A percentile compares a stretch with the other conserved stretches of the same genome.
phyloP scores from a whole-genome alignment of 164 flowering plant species.

The Buxus sempervirens region DNA sequence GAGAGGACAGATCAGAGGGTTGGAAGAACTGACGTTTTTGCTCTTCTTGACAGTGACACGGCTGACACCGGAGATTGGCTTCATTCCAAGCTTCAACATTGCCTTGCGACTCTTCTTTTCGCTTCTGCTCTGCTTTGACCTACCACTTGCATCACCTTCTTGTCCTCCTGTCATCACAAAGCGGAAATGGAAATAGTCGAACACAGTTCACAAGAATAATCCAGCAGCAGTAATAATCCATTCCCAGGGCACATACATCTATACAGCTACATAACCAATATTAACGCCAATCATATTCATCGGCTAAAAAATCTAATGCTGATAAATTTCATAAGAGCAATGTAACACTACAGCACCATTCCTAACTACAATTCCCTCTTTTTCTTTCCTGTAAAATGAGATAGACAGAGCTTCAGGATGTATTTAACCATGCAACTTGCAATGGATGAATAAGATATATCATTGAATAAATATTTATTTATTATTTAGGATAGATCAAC shows the following conservation, averaged over 20 bases:
- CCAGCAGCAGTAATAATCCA: neutral
- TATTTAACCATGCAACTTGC: no score
- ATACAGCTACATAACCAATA: no score
- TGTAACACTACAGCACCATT: no score
- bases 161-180: constrained; percentile 18
- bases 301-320: no score
- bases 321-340: no score
- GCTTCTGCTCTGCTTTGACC: constrained; percentile 39
- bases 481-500: no score
- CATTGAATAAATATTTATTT: no score
- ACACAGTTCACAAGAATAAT: neutral
- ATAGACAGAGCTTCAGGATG: no score
- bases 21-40: constrained; percentile 26
- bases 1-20: neutral
- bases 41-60: constrained; percentile 37
- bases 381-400: no score
- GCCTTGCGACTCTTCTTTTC: constrained; percentile 40
- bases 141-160: constrained; percentile 29
- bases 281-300: no score
- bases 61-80: constrained; percentile 32
- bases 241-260: neutral
- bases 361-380: no score
- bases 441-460: no score
- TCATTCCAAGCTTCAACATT: constrained; percentile 41
- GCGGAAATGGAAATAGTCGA: neutral